Base-by-base conservation (phyloP, 2,329 filamentous ascomycete genomes). In the Hypomyces perniciosus region DNA sequence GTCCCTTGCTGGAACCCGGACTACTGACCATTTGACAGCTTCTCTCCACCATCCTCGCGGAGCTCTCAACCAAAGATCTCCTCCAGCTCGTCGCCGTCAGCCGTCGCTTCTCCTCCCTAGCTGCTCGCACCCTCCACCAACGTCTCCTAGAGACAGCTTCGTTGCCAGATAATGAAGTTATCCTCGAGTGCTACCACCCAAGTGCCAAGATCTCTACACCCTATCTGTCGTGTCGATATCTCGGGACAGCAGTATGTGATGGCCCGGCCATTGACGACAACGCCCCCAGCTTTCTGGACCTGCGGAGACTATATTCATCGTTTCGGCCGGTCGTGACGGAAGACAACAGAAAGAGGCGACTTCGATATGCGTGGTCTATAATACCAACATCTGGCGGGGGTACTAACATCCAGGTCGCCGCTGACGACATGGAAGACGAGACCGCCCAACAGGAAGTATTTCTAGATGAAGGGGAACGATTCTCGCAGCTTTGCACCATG, bases 111-210 rank as follows among this genome's bases (percentile, higher is more conserved):
- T 77, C 85, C 64, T 78, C 74, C 38, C 62, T 87, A 38, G 75
- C 86, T 51, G 68, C 83, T 4, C 79, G 80, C 28, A 77, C 88
- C 41, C 68, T 90, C 6, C 80, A 86, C 56, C 75, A 78, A 44
- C 83, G 86, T 33, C 73, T 90, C 2, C 68, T 84, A 2, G 54
- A 60, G 20, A 48, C 57, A 12, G 57, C 61, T 3, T 54, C 58
- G 5, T 53, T 63, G 7, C 61, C 65, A 4, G 57, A 60, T 2
- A 59, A 88, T 61, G 79, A 83, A 48, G 69, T 93, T 37, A 80
- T 91, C 35, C 79, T 95, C 39, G 87, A 92, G 69, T 89, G 86
- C 65, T 91, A 86, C 62, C 87, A 86, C 56, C 88, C 88, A 0
- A 81, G 76, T 55, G 82, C 78, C 27, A 85, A 84, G 65, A 73